phyloP scores from a whole-genome alignment of 2,329 filamentous ascomycete species.

The Clonostachys byssicola region DNA sequence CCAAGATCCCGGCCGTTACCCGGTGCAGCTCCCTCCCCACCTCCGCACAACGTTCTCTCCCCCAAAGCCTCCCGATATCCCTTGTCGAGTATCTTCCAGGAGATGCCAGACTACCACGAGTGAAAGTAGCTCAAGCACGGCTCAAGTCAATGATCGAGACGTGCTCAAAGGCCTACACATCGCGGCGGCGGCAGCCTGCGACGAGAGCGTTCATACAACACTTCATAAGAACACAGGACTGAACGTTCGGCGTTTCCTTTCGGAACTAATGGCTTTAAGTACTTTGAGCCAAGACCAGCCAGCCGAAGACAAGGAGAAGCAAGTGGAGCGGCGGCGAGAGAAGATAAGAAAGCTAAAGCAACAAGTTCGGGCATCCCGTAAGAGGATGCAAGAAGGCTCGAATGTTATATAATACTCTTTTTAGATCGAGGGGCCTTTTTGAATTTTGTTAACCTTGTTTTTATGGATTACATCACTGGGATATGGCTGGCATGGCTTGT shows the following conservation, averaged over 20 bases:
- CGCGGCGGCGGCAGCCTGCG: slow-evolving; percentile 50
- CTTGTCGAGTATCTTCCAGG: too few species aligned
- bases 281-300: slow-evolving; percentile 26
- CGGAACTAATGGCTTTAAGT: slow-evolving; percentile 48
- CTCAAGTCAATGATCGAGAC: slow-evolving; percentile 32
- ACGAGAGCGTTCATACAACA: slow-evolving; percentile 47
- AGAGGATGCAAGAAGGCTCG: slow-evolving; percentile 7
- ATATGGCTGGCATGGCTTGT: too few species aligned
- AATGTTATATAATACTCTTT: too few species aligned
- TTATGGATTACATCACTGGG: too few species aligned
- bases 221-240: slow-evolving; percentile 47
- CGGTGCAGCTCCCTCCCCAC: neutral
- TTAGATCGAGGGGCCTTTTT: too few species aligned
- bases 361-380: slow-evolving; percentile 24
- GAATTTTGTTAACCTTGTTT: too few species aligned
- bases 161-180: slow-evolving; percentile 51
- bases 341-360: slow-evolving; percentile 28
- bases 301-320: slow-evolving; percentile 14
- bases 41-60: neutral
- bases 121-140: slow-evolving; percentile 22
- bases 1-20: slow-evolving; percentile 1
- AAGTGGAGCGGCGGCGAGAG: slow-evolving; percentile 16
- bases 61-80: neutral
- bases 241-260: slow-evolving; percentile 48
- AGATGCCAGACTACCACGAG: too few species aligned